These are phyloP conservation scores for Xylaria bambusicola DNA, from an alignment of 495 filamentous ascomycete genomes.

Conservation along the genomic window DNA sequence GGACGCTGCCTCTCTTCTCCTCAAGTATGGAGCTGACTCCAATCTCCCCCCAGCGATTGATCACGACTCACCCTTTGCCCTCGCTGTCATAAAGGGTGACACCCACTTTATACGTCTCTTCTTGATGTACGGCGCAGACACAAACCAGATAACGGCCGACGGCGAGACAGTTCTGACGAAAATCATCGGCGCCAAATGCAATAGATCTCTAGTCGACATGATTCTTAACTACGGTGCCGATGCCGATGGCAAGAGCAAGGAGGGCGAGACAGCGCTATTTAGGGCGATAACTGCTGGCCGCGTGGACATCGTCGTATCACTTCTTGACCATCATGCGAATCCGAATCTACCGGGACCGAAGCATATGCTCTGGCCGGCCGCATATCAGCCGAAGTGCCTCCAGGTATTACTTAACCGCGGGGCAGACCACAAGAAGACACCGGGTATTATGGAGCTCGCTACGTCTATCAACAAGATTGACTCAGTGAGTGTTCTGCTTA, in stretches of 20 bases:
- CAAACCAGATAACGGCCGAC: slow-evolving; percentile 41
- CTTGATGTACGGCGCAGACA: slow-evolving; percentile 51
- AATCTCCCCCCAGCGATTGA: slow-evolving; percentile 44
- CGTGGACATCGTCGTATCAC: slow-evolving; percentile 45
- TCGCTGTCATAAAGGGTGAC: slow-evolving; percentile 39
- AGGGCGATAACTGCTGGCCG: slow-evolving; percentile 45
- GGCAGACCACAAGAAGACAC: slow-evolving; percentile 46
- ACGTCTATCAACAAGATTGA: slow-evolving; percentile 50
- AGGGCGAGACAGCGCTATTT: slow-evolving; percentile 53
- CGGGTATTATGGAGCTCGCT: slow-evolving; percentile 53
- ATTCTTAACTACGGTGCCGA: slow-evolving; percentile 52
- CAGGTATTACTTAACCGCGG: slow-evolving; percentile 44
- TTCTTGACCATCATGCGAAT: slow-evolving; percentile 52
- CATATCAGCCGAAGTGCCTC: slow-evolving; percentile 42
- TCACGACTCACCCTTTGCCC: slow-evolving; percentile 44
- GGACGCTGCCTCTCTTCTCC: slow-evolving; percentile 46
- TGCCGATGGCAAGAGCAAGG: slow-evolving; percentile 52
- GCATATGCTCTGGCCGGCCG: slow-evolving; percentile 51
- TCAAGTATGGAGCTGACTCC: slow-evolving; percentile 55
- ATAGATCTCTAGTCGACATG: slow-evolving; percentile 45
- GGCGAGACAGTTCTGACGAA: slow-evolving; percentile 51
- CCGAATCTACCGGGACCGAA: slow-evolving; percentile 54
- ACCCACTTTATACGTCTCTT: slow-evolving; percentile 47
- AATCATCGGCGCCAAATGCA: slow-evolving; percentile 47
- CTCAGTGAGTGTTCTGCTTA: slow-evolving; percentile 51